phyloP scores from a whole-genome alignment of 148 eudicot genomes.

The Vaccinium macrocarpon region DNA sequence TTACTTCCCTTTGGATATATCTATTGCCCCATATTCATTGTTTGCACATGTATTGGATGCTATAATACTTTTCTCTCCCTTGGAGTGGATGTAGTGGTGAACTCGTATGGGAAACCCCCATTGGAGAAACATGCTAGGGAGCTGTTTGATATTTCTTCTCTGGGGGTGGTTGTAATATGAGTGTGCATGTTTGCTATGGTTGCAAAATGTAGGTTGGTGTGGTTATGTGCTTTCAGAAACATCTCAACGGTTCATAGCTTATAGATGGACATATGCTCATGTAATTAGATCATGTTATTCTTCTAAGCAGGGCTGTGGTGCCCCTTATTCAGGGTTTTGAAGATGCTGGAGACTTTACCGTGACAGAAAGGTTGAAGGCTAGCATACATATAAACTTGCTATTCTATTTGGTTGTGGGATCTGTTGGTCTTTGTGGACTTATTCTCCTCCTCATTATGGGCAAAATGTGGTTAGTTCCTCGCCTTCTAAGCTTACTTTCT shows the following conservation, averaged over 20 bases:
- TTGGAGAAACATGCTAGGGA: background rate
- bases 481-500: constrained; percentile 6
- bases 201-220: constrained; percentile 11
- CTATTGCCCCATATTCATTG: background rate
- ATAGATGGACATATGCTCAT: constrained; percentile 25
- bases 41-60: background rate
- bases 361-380: constrained; percentile 79
- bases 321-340: constrained; percentile 98
- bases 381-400: constrained; percentile 81
- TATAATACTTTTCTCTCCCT: background rate
- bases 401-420: constrained; percentile 82
- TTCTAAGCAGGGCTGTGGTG: constrained; percentile 80
- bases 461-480: constrained; percentile 50
- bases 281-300: constrained; percentile 30
- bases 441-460: constrained; percentile 63
- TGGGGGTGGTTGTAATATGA: background rate
- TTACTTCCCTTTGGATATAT: background rate
- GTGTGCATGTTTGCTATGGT: background rate
- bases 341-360: constrained; percentile 95
- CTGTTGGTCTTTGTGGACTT: constrained; percentile 81
- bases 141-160: background rate
- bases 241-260: background rate
- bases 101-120: background rate
- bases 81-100: background rate
- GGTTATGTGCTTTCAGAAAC: background rate